Base-by-base conservation (phyloP, 805 yeast species). In the Starmerella kuoi region DNA sequence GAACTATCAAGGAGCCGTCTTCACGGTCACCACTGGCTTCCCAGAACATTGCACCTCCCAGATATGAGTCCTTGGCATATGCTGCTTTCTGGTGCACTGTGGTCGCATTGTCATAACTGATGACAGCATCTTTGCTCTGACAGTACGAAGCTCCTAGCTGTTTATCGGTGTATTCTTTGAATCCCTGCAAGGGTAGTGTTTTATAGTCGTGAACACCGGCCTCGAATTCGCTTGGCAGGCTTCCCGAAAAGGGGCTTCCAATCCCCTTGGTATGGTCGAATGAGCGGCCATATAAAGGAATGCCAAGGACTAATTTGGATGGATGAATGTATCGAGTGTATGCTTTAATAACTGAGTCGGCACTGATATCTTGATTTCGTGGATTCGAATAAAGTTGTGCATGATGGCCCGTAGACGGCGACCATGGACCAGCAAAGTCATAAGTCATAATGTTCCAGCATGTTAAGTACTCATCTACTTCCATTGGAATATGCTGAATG, bases 41-140 rank as follows among this genome's bases (percentile, higher is more conserved):
- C 97, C 97, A 88, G 79, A 83, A 87, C 74, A 91, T 77, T 0
- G 82, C 94, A 0, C 98, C 97, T 0, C 79, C 93, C 8, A 86
- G 61, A 0, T 64, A 55, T 5, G 63, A 58, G 18, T 59, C 51
- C 31, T 49, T 52, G 6, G 79, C 74, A 52, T 73, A 85, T 23
- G 63, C 53, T 0, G 84, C 85, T 57, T 88, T 91, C 15, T 53
- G 52, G 7, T 56, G 53, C 2, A 71, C 73, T 2, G 79, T 67
- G 4, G 65, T 62, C 0, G 64, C 65, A 47, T 72, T 79, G 56
- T 88, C 98, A 59, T 80, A 88, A 5, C 72, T 67, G 2, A 80
- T 67, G 35, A 81, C 4, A 61, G 62, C 27, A 0, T 55, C 51
- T 1, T 49, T 46, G 0, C 59, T 41, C 14, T 25, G 28, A 47